Conservation (phyloP, 2,329 filamentous ascomycete species). For the Drechslerella coelobrocha region DNA sequence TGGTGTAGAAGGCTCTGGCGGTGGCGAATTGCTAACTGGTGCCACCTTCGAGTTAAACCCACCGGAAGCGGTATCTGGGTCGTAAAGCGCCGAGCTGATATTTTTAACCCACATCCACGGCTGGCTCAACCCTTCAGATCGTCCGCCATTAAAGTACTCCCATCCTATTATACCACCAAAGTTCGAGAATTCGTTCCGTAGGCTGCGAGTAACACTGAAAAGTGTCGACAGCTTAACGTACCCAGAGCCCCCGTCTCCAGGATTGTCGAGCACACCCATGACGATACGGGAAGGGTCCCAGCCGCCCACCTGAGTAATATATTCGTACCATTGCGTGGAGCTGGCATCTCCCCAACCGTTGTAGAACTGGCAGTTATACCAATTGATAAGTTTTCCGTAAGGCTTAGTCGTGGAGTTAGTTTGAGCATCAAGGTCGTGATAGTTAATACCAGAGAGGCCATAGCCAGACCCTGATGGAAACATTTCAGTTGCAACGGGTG, state of each 20-base stretch:
- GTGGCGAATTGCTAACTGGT: not conserved
- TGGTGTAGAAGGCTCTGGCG: slow-evolving; percentile 7
- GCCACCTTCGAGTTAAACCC: not conserved
- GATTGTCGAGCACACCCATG: slow-evolving; percentile 35
- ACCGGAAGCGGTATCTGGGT: not conserved
- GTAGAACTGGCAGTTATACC: slow-evolving; percentile 65
- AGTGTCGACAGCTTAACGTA: slow-evolving; percentile 21
- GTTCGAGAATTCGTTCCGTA: slow-evolving; percentile 34
- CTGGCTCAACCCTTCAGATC: slow-evolving; percentile 12
- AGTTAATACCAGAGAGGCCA: slow-evolving; percentile 62
- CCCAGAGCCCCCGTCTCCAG: slow-evolving; percentile 49
- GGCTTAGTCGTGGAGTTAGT: slow-evolving; percentile 36
- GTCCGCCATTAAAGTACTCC: slow-evolving; percentile 45
- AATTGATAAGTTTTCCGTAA: slow-evolving; percentile 58
- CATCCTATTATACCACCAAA: slow-evolving; percentile 43
- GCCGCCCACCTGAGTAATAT: slow-evolving; percentile 59
- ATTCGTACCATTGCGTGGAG: slow-evolving; percentile 60
- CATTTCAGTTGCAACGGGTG: slow-evolving; percentile 63
- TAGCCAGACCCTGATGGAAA: slow-evolving; percentile 52
- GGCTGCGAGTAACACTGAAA: slow-evolving; percentile 11
- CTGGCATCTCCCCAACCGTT: slow-evolving; percentile 64
- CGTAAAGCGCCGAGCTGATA: slow-evolving; percentile 27
- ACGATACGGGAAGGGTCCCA: slow-evolving; percentile 56
- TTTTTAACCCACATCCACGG: slow-evolving; percentile 35
- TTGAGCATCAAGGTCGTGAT: slow-evolving; percentile 60